Evolutionary conservation across 768 basidiomycete species (phyloP).

Genomic region (Collybiopsis luxurians): DNA sequence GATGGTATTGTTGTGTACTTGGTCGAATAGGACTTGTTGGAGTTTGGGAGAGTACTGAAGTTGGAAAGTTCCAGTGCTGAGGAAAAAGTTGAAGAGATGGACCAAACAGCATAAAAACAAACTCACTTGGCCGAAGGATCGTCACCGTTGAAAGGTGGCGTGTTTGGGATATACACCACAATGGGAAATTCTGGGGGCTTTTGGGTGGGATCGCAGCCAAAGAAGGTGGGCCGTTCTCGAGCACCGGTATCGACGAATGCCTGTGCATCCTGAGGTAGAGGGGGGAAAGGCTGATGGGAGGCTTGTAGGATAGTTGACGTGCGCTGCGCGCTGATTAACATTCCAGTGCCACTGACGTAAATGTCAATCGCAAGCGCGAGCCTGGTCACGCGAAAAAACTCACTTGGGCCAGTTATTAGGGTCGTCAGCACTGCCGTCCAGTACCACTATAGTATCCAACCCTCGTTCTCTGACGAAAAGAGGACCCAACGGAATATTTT

Average conservation of each 20-base stretch:
- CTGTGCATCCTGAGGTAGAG: slow-evolving; percentile 51
- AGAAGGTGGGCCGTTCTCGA: slow-evolving; percentile 70
- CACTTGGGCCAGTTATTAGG: slow-evolving; percentile 67
- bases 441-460: slow-evolving; percentile 73
- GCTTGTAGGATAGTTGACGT: slow-evolving; percentile 40
- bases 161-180: slow-evolving; percentile 73
- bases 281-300: slow-evolving; percentile 62
- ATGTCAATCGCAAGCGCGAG: slow-evolving; percentile 18
- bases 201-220: slow-evolving; percentile 65
- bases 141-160: slow-evolving; percentile 61
- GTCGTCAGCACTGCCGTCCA: slow-evolving; percentile 66
- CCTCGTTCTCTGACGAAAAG: slow-evolving; percentile 65
- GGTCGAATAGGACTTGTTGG: slow-evolving; percentile 56
- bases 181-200: slow-evolving; percentile 58
- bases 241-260: slow-evolving; percentile 60
- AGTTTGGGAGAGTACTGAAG: slow-evolving; percentile 58
- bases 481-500: slow-evolving; percentile 71
- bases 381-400: slow-evolving; percentile 28
- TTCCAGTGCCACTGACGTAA: slow-evolving; percentile 49
- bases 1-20: slow-evolving; percentile 52
- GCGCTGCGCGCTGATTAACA: slow-evolving; percentile 41
- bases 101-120: background rate
- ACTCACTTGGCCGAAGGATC: slow-evolving; percentile 64
- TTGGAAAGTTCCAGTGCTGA: slow-evolving; percentile 55
- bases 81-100: slow-evolving; percentile 1